Percentiles rank a stretch among this genome's conserved stretches.
phyloP scores from a whole-genome alignment of 441 rosid species.

The Jatropha podagrica region DNA sequence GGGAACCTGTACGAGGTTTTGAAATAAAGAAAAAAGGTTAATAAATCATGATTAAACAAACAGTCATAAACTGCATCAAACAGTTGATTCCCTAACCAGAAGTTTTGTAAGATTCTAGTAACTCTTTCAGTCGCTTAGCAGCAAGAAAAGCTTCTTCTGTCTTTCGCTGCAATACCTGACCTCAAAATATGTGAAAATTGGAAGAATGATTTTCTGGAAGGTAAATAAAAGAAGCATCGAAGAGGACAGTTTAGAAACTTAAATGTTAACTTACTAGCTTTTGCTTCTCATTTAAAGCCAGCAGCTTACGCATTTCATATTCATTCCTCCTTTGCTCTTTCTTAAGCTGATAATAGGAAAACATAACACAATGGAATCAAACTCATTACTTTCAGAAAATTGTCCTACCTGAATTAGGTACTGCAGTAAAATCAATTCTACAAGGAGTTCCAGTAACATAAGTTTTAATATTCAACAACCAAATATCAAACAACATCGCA shows the following conservation, averaged over 20 bases:
- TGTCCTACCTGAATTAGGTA: neutral
- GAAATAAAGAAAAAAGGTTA: constrained; percentile 18
- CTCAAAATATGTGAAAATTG: constrained; percentile 18
- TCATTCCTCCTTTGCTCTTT: constrained; percentile 70
- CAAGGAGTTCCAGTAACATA: neutral
- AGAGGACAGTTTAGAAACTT: constrained; percentile 13
- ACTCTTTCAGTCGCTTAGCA: constrained; percentile 50
- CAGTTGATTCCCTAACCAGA: constrained; percentile 36
- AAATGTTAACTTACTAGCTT: constrained; percentile 50
- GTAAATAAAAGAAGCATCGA: neutral
- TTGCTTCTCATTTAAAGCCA: constrained; percentile 65
- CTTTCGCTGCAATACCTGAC: constrained; percentile 76
- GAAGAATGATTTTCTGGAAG: constrained; percentile 14
- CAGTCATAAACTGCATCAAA: neutral
- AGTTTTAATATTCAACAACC: neutral
- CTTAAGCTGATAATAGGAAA: constrained; percentile 58
- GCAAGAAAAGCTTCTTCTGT: constrained; percentile 66
- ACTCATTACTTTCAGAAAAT: neutral
- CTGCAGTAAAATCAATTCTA: neutral
- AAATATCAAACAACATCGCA: neutral
- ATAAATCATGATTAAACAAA: constrained; percentile 15
- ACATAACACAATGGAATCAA: neutral
- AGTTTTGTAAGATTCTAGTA: constrained; percentile 43
- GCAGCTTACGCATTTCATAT: constrained; percentile 58
- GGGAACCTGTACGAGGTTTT: constrained; percentile 43